phyloP scores from a whole-genome alignment of 495 filamentous ascomycete genomes.

The Acidiella bohemica region DNA sequence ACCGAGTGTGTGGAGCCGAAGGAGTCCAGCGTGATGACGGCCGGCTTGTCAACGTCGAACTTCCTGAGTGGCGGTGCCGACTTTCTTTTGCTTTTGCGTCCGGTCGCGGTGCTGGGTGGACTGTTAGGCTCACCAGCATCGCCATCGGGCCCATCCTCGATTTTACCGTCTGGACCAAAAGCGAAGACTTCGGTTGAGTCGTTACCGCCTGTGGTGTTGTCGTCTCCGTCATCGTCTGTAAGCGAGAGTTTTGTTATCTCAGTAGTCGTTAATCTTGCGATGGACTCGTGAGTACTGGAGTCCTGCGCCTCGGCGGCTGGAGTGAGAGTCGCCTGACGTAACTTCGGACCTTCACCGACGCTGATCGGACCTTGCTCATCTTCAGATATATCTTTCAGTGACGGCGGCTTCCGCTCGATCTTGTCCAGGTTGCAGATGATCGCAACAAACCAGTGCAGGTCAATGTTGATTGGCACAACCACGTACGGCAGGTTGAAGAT shows the following conservation, averaged over 20 bases:
- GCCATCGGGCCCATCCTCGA: not conserved
- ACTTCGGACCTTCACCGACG: no score
- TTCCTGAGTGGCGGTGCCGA: constrained; percentile 12
- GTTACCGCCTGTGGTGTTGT: no score
- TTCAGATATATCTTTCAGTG: not conserved
- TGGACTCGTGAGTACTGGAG: no score
- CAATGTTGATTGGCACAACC: constrained; percentile 81
- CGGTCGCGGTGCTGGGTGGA: not conserved
- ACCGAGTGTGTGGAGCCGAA: constrained; percentile 46
- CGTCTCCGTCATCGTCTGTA: constrained; percentile 1
- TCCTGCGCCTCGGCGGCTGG: not conserved
- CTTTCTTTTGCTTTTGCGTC: constrained; percentile 7
- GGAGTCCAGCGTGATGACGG: constrained; percentile 84
- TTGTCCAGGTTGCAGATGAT: constrained; percentile 81
- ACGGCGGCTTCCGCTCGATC: not conserved
- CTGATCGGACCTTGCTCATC: not conserved
- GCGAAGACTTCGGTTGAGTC: not conserved
- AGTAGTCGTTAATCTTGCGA: no score
- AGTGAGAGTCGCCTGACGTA: not conserved
- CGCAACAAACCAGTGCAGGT: constrained; percentile 81
- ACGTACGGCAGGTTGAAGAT: constrained; percentile 79
- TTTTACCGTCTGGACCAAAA: not conserved
- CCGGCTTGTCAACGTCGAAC: constrained; percentile 31
- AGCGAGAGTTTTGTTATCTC: not conserved
- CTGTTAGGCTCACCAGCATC: not conserved